Evolutionary conservation across 441 rosid species (phyloP), one percentile per base, ranked within the genome.

Genomic region (Erysimum cheiri): DNA sequence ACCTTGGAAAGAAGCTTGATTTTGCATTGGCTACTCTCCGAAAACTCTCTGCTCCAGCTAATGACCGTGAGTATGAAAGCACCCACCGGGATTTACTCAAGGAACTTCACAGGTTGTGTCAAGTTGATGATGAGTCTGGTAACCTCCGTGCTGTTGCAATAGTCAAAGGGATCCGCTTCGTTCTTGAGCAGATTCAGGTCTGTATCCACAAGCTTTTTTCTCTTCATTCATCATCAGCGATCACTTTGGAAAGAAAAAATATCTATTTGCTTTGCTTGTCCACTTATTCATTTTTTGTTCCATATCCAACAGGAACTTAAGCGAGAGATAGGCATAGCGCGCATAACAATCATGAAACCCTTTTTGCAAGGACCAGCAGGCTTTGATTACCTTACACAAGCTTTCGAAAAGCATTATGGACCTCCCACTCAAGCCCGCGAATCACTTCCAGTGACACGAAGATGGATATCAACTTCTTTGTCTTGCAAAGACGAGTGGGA

Each of bases 101-200:
- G 74, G 95, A 90, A 54, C 80, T 92, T 69, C 80, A 84, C 71
- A 86, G 81, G 71, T 72, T 80, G 40, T 85, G 89, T 75, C 78
- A 84, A 83, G 75, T 73, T 53, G 50, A 70, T 28, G 85, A 83
- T 61, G 76, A 71, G 48, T 80, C 91, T 9, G 83, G 82, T 69
- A 24, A 66, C 70, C 77, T 90, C 19, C 84, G 73, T 72, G 80
- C 85, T 22, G 71, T 82, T 64, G 94, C 92, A 36, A 85, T 89
- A 84, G 82, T 89, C 48, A 86, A 77, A 80, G 99, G 99, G 36
- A 81, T 95, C 35, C 89, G 91, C 6, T 92, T 95, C 83, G 82
- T 89, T 65, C 82, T 95, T 19, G 91, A 87, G 82, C 88, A 89
- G 85, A 87, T 92, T 81, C 93, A 87, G 97, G 99, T 95, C 60